phyloP scores from a whole-genome alignment of 2,329 filamentous ascomycete genomes.

The Lasiodiplodia hormozganensis region DNA sequence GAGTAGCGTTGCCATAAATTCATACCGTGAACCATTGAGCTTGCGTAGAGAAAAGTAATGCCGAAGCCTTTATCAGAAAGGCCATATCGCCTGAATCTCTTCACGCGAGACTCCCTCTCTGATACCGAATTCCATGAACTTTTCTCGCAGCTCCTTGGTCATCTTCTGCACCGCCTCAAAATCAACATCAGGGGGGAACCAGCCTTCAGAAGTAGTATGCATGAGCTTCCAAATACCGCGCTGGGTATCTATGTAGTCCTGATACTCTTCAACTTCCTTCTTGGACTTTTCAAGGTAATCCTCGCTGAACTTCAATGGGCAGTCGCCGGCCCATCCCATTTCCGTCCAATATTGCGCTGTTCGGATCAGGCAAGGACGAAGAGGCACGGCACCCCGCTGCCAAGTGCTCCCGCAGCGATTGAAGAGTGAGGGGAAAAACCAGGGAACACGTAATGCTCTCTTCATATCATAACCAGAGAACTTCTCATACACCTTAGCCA shows the following conservation, averaged over 20 bases:
- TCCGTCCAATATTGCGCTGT: conserved; percentile 39
- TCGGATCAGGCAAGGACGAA: conserved; percentile 44
- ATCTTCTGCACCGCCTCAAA: conserved; percentile 35
- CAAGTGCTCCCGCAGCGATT: conserved; percentile 36
- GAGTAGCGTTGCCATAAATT: not conserved
- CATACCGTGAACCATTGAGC: not conserved
- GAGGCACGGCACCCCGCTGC: conserved; percentile 43
- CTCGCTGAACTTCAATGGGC: conserved; percentile 39
- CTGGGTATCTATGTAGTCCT: conserved; percentile 38
- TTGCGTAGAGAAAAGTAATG: not conserved
- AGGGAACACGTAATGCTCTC: conserved; percentile 37
- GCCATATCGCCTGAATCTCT: not conserved
- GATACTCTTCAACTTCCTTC: conserved; percentile 42
- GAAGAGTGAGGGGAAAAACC: conserved; percentile 44
- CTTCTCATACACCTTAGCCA: conserved; percentile 43
- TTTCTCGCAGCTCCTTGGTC: conserved; percentile 38
- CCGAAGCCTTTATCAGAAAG: not conserved
- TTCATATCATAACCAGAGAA: conserved; percentile 36
- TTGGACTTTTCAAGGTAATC: conserved; percentile 40
- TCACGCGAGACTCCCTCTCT: conserved; percentile 31
- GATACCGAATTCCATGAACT: not conserved
- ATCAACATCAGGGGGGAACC: conserved; percentile 43
- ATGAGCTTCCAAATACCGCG: conserved; percentile 40
- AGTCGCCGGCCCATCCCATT: conserved; percentile 37
- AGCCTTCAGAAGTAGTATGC: conserved; percentile 46